A percentile compares a stretch with the other conserved stretches of the same genome.
Conservation (phyloP, 768 basidiomycete genomes). For the Candolleomyces eurysporus region DNA sequence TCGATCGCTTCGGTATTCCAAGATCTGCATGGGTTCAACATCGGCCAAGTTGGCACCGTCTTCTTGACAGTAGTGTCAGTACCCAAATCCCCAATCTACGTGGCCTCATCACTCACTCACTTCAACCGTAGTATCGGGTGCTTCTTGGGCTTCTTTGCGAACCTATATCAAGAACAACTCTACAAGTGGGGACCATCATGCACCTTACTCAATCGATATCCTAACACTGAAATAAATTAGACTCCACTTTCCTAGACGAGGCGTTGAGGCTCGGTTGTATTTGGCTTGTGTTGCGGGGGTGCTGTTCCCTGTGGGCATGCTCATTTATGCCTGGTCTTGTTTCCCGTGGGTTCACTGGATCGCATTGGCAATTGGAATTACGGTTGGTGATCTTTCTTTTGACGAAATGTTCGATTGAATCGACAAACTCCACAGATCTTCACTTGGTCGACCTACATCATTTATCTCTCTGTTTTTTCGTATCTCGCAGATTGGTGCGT, state of each 20-base stretch:
- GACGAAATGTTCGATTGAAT: not conserved
- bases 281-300: conserved; percentile 53
- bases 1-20: conserved; percentile 57
- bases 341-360: conserved; percentile 59
- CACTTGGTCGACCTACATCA: conserved; percentile 48
- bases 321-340: conserved; percentile 73
- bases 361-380: conserved; percentile 52
- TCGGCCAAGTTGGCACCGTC: conserved; percentile 56
- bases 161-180: conserved; percentile 46
- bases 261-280: conserved; percentile 62
- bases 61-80: conserved; percentile 59
- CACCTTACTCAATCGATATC: not conserved
- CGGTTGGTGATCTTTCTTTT: conserved; percentile 19
- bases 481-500: conserved; percentile 65
- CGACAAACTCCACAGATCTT: conserved; percentile 34
- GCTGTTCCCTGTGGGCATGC: conserved; percentile 57
- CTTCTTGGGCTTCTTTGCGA: conserved; percentile 44
- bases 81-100: not conserved
- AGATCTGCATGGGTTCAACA: conserved; percentile 56
- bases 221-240: conserved; percentile 17
- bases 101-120: not conserved
- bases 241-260: conserved; percentile 29
- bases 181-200: conserved; percentile 40
- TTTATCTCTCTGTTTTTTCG: conserved; percentile 58
- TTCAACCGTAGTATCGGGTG: conserved; percentile 48